These are phyloP conservation scores for Clarireedia homoeocarpa DNA, from an alignment of 2,329 filamentous ascomycete species.

Conservation along the genomic window DNA sequence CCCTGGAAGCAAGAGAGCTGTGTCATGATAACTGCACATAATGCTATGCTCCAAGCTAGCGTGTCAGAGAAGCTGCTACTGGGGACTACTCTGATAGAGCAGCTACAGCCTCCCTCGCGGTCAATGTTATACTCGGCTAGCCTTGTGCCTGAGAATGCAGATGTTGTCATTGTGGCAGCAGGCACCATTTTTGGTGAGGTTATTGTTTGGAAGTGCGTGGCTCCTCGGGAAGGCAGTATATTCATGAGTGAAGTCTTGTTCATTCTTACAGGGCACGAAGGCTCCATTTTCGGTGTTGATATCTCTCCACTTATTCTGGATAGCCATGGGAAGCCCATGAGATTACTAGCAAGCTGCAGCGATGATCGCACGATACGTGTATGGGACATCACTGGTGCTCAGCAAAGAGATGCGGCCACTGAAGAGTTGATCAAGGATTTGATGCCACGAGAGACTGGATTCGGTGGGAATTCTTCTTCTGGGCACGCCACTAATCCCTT, in stretches of 20 bases:
- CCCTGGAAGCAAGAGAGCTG: slow-evolving; percentile 36
- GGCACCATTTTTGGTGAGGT: slow-evolving; percentile 95
- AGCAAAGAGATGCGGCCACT: background rate
- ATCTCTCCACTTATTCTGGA: slow-evolving; percentile 54
- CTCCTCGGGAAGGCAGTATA: slow-evolving; percentile 20
- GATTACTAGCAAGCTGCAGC: slow-evolving; percentile 84
- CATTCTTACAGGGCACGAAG: slow-evolving; percentile 67
- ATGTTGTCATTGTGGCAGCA: slow-evolving; percentile 66
- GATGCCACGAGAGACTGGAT: slow-evolving; percentile 50
- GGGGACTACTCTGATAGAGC: slow-evolving; percentile 34
- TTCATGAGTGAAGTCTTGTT: slow-evolving; percentile 38
- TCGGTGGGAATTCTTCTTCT: slow-evolving; percentile 37
- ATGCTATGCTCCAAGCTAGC: slow-evolving; percentile 57
- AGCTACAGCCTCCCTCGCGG: slow-evolving; percentile 56
- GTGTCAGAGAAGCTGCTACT: slow-evolving; percentile 20
- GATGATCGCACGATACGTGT: slow-evolving; percentile 86
- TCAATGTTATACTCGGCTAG: slow-evolving; percentile 86
- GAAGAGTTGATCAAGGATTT: background rate
- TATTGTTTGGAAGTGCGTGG: slow-evolving; percentile 70
- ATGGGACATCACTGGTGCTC: slow-evolving; percentile 58
- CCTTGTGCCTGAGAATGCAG: slow-evolving; percentile 51
- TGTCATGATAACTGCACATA: slow-evolving; percentile 76
- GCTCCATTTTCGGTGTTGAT: slow-evolving; percentile 84
- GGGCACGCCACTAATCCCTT: slow-evolving; percentile 27
- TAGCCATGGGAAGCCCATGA: slow-evolving; percentile 34